Evolutionary conservation across 306 rosid genomes (phyloP), one percentile per base, ranked within the genome.

Genomic region (Begonia masoniana): DNA sequence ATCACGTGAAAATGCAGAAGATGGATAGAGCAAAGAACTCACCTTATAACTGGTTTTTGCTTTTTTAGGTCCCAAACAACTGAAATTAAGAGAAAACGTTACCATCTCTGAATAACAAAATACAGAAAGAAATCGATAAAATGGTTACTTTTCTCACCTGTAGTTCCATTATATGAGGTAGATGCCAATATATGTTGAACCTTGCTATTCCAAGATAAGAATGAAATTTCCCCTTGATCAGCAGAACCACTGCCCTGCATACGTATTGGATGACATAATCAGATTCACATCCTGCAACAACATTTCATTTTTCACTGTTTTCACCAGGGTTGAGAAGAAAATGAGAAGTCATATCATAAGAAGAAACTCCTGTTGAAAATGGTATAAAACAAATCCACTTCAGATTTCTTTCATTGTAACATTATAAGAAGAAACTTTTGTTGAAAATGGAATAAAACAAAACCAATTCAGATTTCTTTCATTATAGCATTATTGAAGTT

Each of bases 11-110:
- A 43, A 12, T 21, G 53, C 43, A 21, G 41, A 69, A 10, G 5
- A 26, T 35, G 8, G 39, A 5, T 31, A 5, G 39, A 7, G 39
- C 39, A 42, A 47, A 43, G 36, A 31, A 48, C 15, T 65, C 74
- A 92, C 99, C 99, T 92, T 63, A 92, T 92, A 63, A 92, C 99
- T 51, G 99, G 95, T 66, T 92, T 92, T 77, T 92, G 99, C 85
- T 83, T 92, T 73, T 79, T 92, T 53, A 92, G 82, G 79, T 92
- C 99, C 99, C 96, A 92, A 62, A 92, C 94, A 68, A 92, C 99
- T 92, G 39, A 75, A 52, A 6, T 13, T 14, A 53, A 62, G 13
- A 52, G 42, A 23, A 43, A 56, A 52, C 23, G 13, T 23, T 21
- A 8, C 7, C 42, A 55, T 46, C 19, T 59, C 31, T 23, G 48